Percentiles rank a stretch among this genome's conserved stretches.
phyloP scores from a whole-genome alignment of 148 eudicot genomes.

The Rhododendron ovatum region DNA sequence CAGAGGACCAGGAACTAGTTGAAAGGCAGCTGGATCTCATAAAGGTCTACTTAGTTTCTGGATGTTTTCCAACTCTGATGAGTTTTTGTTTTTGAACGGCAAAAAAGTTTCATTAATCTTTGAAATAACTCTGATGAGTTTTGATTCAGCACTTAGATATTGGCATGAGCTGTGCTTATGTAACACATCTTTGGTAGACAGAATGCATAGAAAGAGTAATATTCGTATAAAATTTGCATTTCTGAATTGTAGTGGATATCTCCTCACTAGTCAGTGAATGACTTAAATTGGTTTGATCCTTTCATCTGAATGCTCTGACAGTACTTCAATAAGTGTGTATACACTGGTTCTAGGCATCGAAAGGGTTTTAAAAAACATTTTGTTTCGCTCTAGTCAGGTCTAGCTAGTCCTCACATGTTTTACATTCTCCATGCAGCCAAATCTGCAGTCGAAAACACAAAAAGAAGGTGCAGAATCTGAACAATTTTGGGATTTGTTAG shows the following conservation, averaged over 20 bases:
- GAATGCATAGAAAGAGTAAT: neutral
- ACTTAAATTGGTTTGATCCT: neutral
- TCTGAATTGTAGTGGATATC: neutral
- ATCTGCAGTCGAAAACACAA: conserved; percentile 66
- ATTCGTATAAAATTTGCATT: neutral
- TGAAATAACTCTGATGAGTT: neutral
- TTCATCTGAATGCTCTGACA: neutral
- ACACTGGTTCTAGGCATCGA: neutral
- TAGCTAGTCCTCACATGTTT: conserved; percentile 9
- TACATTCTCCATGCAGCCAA: conserved; percentile 58
- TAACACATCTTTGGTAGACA: neutral
- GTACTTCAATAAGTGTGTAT: neutral
- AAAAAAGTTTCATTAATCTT: no score
- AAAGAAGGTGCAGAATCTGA: conserved; percentile 89
- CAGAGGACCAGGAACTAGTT: conserved; percentile 75
- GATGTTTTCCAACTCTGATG: neutral
- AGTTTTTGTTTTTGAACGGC: neutral
- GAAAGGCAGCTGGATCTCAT: conserved; percentile 90
- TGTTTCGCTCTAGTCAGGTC: neutral
- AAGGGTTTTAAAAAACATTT: neutral
- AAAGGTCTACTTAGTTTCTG: conserved; percentile 43
- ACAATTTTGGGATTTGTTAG: conserved; percentile 82
- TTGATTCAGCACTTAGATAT: neutral
- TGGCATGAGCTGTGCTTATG: neutral
- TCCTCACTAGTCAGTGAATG: neutral